Base-by-base conservation (phyloP, 2,329 filamentous ascomycete genomes). In the Penicillium sp. region DNA sequence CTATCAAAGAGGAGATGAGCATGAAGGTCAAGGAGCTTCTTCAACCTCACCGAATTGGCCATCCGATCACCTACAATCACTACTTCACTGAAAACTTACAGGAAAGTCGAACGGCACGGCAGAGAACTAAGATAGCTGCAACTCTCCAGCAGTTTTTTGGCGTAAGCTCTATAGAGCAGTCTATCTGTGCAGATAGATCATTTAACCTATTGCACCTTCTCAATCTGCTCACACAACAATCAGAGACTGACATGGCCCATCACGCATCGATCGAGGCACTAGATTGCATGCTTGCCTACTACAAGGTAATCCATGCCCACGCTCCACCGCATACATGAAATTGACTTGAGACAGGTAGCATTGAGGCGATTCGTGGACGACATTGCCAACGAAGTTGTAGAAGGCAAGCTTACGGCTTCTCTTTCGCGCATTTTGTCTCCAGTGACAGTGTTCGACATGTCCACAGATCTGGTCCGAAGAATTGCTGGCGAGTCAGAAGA, bases 21-120 rank as follows among this genome's bases (percentile, higher is more conserved):
- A 49, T 53, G 0, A 78, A 78, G 54, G 63, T 73, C 1, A 45
- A 49, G 0, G 71, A 76, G 43, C 56, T 84, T 2, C 59, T 83
- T 0, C 56, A 62, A 9, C 74, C 66, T 5, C 70, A 77, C 62
- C 74, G 54, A 38, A 45, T 35, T 27, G 57, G 65, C 0, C 64
- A 66, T 48, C 61, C 65, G 0, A 61, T 67, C 13, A 70, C 68
- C 1, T 69, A 66, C 48, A 70, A 70, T 46, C 62, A 66, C 41
- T 66, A 67, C 47, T 67, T 68, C 25, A 67, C 59, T 1, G 63
- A 32, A 68, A 28, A 66, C 9, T 40, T 25, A 13, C 4, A 26
- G 28, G 38, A 40, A 40, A 24, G 9, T 40, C 28, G 18, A 6
- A 8, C 25, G 12, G 38, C 25, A 40, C 12, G 12, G 12, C 28